Percentiles rank a stretch among this genome's conserved stretches.
phyloP scores from a whole-genome alignment of 1,284 basidiomycete species.

The Cutaneotrichosporon sp. region DNA sequence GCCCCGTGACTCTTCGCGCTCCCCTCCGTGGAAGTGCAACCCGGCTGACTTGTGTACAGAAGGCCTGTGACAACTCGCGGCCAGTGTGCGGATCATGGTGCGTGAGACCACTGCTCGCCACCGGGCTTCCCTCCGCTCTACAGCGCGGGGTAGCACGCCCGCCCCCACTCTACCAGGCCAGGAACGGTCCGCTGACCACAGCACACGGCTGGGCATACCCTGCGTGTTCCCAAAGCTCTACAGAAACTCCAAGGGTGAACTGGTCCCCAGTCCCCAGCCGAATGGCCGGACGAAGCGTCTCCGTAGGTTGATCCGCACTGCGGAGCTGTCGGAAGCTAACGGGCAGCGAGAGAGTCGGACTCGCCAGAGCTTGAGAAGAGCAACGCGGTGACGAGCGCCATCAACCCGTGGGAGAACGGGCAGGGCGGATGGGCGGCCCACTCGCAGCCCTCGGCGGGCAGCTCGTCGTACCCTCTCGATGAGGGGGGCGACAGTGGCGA shows the following conservation, averaged over 20 bases:
- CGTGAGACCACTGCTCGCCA: not conserved
- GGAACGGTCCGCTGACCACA: slow-evolving; percentile 3
- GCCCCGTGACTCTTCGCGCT: not conserved
- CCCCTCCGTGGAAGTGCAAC: not conserved
- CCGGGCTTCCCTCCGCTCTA: not conserved
- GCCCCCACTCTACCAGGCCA: not conserved
- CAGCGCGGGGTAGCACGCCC: not conserved
- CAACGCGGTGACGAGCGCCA: slow-evolving; percentile 5
- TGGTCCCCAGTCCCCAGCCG: slow-evolving; percentile 30
- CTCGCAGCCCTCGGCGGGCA: slow-evolving; percentile 7
- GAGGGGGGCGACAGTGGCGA: slow-evolving; percentile 14
- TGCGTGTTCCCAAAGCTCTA: slow-evolving; percentile 33
- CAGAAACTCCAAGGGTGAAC: slow-evolving; percentile 27
- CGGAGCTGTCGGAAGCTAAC: not conserved
- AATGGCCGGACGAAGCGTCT: slow-evolving; percentile 30
- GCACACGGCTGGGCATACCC: slow-evolving; percentile 25
- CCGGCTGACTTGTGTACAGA: slow-evolving; percentile 18
- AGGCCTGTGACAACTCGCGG: slow-evolving; percentile 26
- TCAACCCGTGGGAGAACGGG: slow-evolving; percentile 16
- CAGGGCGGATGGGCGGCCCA: slow-evolving; percentile 1
- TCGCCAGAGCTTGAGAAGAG: slow-evolving; percentile 11
- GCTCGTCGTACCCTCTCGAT: slow-evolving; percentile 3
- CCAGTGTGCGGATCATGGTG: slow-evolving; percentile 28
- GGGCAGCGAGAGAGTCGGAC: slow-evolving; percentile 10
- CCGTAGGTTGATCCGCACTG: slow-evolving; percentile 17